Conservation (phyloP, 768 basidiomycete genomes). For the Clavulina sp. region DNA sequence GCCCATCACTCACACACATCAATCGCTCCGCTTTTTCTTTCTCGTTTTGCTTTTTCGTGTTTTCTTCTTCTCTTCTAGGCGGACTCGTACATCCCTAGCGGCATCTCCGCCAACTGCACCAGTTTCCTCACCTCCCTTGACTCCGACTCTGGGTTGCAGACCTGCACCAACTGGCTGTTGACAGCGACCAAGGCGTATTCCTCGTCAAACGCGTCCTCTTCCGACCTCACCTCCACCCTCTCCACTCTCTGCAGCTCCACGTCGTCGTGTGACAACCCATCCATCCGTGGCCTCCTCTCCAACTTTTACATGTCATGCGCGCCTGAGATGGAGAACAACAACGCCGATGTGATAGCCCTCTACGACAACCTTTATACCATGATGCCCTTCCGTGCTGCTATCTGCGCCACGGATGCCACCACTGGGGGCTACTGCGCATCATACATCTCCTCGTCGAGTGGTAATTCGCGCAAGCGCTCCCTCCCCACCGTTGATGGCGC, state of each 20-base stretch:
- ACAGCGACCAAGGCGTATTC: constrained; percentile 21
- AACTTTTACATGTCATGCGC: constrained; percentile 56
- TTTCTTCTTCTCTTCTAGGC: too few species aligned
- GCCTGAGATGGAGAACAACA: constrained; percentile 41
- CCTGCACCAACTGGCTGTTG: constrained; percentile 49
- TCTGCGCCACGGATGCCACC: constrained; percentile 60
- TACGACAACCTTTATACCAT: constrained; percentile 75
- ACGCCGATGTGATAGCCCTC: constrained; percentile 32
- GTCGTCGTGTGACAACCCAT: constrained; percentile 21
- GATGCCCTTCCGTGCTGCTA: constrained; percentile 40
- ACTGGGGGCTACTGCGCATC: constrained; percentile 54
- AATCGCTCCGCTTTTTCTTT: too few species aligned
- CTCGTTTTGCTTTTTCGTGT: too few species aligned
- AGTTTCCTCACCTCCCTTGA: constrained; percentile 48
- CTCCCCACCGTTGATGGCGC: too few species aligned
- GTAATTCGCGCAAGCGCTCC: too few species aligned
- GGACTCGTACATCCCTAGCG: constrained; percentile 47
- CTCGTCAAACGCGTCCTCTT: constrained; percentile 24
- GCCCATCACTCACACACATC: too few species aligned
- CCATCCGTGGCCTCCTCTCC: constrained; percentile 43
- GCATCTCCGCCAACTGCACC: constrained; percentile 36
- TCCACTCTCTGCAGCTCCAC: constrained; percentile 34
- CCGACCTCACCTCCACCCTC: constrained; percentile 28
- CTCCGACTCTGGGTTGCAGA: constrained; percentile 32
- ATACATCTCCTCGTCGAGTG: too few species aligned